phyloP scores from a whole-genome alignment of 1,284 basidiomycete genomes.

The Papiliotrema nemorosa region DNA sequence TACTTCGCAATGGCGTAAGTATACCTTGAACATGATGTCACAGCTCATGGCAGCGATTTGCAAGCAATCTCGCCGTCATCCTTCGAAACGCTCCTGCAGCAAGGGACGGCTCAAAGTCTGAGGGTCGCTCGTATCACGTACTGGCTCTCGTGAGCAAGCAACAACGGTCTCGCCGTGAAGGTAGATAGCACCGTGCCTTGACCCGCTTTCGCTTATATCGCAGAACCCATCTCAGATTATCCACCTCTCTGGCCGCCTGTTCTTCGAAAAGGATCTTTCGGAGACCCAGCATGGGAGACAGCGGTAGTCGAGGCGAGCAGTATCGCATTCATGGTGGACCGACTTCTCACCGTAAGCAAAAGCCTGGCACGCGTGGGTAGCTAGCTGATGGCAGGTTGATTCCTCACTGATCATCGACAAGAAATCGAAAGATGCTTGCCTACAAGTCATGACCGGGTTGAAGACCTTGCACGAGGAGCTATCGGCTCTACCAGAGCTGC shows the following conservation, averaged over 20 bases:
- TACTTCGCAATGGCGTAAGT: conserved; percentile 76
- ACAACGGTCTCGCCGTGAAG: conserved; percentile 58
- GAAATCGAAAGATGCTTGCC: conserved; percentile 56
- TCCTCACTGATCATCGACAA: conserved; percentile 52
- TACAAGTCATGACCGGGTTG: conserved; percentile 48
- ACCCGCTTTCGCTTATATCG: conserved; percentile 34
- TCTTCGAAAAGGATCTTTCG: conserved; percentile 53
- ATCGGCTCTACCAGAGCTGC: conserved; percentile 51
- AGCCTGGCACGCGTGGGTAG: not conserved
- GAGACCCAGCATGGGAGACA: conserved; percentile 67
- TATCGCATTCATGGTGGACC: conserved; percentile 70
- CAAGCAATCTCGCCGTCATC: conserved; percentile 68
- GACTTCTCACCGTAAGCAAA: conserved; percentile 63
- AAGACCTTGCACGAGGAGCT: conserved; percentile 57
- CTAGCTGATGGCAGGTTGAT: conserved; percentile 59
- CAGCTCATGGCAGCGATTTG: conserved; percentile 64
- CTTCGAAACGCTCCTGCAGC: conserved; percentile 64
- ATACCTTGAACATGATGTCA: not conserved
- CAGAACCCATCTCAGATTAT: conserved; percentile 60
- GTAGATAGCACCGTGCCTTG: conserved; percentile 46
- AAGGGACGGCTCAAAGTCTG: conserved; percentile 51
- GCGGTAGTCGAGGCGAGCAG: conserved; percentile 66
- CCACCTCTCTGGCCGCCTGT: conserved; percentile 72
- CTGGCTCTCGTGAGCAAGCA: conserved; percentile 70
- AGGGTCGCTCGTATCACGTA: conserved; percentile 57